Evolutionary conservation across 768 basidiomycete species (phyloP), one percentile per base, ranked within the genome.

Genomic region (Mycena crocata): DNA sequence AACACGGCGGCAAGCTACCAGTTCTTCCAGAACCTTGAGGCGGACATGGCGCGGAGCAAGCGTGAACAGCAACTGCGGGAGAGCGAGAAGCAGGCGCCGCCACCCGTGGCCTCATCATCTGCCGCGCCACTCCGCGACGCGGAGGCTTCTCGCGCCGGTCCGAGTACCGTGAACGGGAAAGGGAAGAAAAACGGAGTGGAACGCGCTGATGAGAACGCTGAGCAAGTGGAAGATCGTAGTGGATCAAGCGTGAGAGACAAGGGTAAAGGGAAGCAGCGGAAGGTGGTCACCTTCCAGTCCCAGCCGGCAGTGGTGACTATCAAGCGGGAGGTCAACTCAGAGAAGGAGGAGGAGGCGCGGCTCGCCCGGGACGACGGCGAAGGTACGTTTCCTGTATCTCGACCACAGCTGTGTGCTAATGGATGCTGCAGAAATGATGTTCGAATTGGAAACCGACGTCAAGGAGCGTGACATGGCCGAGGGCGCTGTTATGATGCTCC

Each of bases 231-330:
- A 37, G 58, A 44, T 14, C 10, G 30, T 32, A 39, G 57, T 4
- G 64, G 58, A 45, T 32, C 34, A 4, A 35, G 62, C 75, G 72
- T 71, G 77, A 79, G 64, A 75, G 58, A 62, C 74, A 81, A 91
- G 81, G 81, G 83, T 54, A 92, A 89, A 76, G 82, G 87, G 66
- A 91, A 88, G 76, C 82, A 88, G 75, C 82, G 87, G 66, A 91
- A 88, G 75, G 90, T 93, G 28, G 68, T 70, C 32, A 92, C 90
- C 12, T 93, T 93, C 71, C 86, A 93, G 68, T 85, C 90, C 52
- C 81, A 89, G 73, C 86, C 89, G 24, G 87, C 83, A 40, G 83
- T 85, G 14, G 78, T 83, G 28, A 80, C 84, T n/a, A 84, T 85
- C 66, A 80, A 84, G 32, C 76, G 76, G 30, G 77, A 83, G 62